Base-by-base conservation (phyloP, 805 yeast genomes). In the Millerozyma miso region DNA sequence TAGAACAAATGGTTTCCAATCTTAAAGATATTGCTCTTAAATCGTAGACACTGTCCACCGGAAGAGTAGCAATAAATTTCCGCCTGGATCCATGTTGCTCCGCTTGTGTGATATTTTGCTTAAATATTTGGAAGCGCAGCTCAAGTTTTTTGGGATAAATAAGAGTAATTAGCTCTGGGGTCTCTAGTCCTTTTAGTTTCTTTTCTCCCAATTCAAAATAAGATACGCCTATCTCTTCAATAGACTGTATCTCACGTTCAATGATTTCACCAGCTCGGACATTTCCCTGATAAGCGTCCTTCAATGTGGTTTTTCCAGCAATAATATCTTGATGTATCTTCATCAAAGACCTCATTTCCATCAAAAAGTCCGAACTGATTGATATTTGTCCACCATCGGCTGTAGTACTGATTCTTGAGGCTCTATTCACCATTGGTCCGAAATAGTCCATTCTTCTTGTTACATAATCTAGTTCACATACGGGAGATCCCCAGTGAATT, bases 321-420 rank as follows among this genome's bases (percentile, higher is more conserved):
- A 42, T 43, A 13, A 79, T 70, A 17, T 67, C 67, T 1, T 65
- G 65, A 51, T 77, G 80, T n/a, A 69, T 60, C 3, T 63, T 64
- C 53, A 76, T 69, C 26, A 86, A 71, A 40, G 81, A 74, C 39
- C 73, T 74, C 55, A 88, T 77, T 56, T 87, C 96, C 36, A 76
- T 74, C 51, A 85, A 69, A 55, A 88, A 87, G 61, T 91, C 97
- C 5, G 81, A 74, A 55, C 95, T 85, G 43, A 90, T 75, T 0
- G 96, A 81, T 20, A 91, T 87, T 62, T 91, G 97, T n/a, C 99
- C 99, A 46, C 99, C 99, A 62, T 88, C 96, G 0, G 99, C 99
- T 39, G 88, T 85, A 5, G 96, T 86, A 58, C 90, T 83, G 19
- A 93, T 91, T 55, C 99, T 76, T 1, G 98, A 83, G 1, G 99